Evolutionary conservation across 2,329 filamentous ascomycete genomes (phyloP).

Genomic region (Alternaria panax): DNA sequence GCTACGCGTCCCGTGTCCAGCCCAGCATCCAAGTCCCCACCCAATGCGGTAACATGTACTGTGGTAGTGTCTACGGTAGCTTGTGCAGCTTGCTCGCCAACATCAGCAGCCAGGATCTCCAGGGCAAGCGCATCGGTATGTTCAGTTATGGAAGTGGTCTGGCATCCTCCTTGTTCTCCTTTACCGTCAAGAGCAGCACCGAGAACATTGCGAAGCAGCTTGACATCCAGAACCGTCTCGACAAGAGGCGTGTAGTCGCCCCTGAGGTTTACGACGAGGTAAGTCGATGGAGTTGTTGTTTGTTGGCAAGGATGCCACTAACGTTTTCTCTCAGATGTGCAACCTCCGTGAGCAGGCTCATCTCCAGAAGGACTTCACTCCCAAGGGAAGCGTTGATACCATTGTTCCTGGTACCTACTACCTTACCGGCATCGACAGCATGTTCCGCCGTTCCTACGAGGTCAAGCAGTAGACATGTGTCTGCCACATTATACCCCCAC

Average conservation of each 20-base stretch:
- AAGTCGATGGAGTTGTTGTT: slow-evolving; percentile 18
- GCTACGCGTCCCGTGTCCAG: slow-evolving; percentile 59
- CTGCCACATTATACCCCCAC: slow-evolving; percentile 10
- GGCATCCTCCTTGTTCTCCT: slow-evolving; percentile 59
- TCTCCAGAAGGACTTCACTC: slow-evolving; percentile 59
- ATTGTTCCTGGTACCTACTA: slow-evolving; percentile 60
- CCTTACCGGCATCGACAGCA: slow-evolving; percentile 58
- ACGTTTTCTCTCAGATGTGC: slow-evolving; percentile 54
- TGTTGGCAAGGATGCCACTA: slow-evolving; percentile 31
- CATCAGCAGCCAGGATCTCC: slow-evolving; percentile 53
- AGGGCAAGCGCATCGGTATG: slow-evolving; percentile 60
- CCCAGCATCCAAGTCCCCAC: slow-evolving; percentile 60
- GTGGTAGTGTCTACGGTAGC: slow-evolving; percentile 60
- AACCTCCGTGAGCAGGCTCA: slow-evolving; percentile 60
- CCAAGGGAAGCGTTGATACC: slow-evolving; percentile 53
- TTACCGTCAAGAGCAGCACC: slow-evolving; percentile 57
- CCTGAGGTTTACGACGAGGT: slow-evolving; percentile 60
- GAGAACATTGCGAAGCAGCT: slow-evolving; percentile 57
- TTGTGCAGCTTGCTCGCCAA: slow-evolving; percentile 58
- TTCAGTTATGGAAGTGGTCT: slow-evolving; percentile 63
- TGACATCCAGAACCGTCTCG: slow-evolving; percentile 56
- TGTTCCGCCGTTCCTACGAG: slow-evolving; percentile 60
- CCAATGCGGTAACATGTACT: slow-evolving; percentile 65
- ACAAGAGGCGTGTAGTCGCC: slow-evolving; percentile 54
- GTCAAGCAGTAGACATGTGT: slow-evolving; percentile 54